Conservation (phyloP, 768 basidiomycete genomes). For the Macrolepiota dolichaula region DNA sequence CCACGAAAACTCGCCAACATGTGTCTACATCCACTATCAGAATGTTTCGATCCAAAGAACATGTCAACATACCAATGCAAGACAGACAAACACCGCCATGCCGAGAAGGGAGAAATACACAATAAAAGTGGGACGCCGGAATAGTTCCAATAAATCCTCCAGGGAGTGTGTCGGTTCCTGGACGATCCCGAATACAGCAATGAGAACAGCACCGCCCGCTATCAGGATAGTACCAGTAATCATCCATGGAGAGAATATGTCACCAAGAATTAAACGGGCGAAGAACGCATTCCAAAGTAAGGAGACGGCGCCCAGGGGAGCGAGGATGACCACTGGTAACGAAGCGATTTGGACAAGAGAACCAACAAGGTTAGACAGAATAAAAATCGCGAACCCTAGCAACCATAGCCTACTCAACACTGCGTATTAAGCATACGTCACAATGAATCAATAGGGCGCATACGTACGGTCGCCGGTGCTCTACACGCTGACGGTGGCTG, state of each 20-base stretch:
- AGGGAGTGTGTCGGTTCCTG: conserved; percentile 83
- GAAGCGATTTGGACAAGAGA: conserved; percentile 92
- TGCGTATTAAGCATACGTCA: neutral
- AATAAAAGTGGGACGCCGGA: conserved; percentile 73
- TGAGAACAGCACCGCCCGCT: conserved; percentile 83
- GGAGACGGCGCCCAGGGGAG: conserved; percentile 88
- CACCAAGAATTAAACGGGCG: conserved; percentile 78
- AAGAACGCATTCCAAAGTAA: conserved; percentile 95
- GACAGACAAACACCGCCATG: conserved; percentile 51
- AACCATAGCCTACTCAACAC: conserved; percentile 67
- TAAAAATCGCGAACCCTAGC: conserved; percentile 81
- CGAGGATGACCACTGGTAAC: conserved; percentile 91
- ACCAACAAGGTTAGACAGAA: conserved; percentile 84
- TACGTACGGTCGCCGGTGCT: conserved; percentile 80
- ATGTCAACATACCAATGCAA: conserved; percentile 54
- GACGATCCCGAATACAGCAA: conserved; percentile 90
- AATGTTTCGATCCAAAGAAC: neutral
- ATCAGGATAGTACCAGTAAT: conserved; percentile 85
- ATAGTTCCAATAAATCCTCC: conserved; percentile 78
- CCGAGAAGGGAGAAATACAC: conserved; percentile 78
- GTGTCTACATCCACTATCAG: conserved; percentile 50
- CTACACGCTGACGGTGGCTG: conserved; percentile 56
- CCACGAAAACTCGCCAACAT: conserved; percentile 65
- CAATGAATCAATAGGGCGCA: neutral
- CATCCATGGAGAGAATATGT: conserved; percentile 83